Conservation (phyloP, 148 eudicot species). For the Suaeda aralocaspica region DNA sequence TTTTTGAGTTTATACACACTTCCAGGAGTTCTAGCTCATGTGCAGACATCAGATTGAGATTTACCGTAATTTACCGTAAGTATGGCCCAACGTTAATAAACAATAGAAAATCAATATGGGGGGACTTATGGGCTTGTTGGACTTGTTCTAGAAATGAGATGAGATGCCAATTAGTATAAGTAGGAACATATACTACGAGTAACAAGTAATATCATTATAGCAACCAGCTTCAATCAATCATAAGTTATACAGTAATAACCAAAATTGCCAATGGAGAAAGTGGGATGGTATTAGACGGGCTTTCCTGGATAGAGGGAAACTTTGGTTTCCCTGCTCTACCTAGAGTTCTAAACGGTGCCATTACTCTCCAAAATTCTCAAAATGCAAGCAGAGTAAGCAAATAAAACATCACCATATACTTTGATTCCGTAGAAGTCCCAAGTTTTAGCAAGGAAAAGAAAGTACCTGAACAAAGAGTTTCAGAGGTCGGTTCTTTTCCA, state of each 20-base stretch:
- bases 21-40: too few species aligned
- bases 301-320: neutral
- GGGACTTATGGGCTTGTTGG: too few species aligned
- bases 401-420: neutral
- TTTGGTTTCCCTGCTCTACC: neutral
- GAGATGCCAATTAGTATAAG: neutral
- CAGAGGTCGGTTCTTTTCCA: constrained; percentile 40
- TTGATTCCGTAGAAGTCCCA: neutral
- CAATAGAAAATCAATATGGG: neutral
- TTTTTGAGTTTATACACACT: neutral
- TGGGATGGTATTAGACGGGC: neutral
- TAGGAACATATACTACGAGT: neutral
- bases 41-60: too few species aligned
- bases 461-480: constrained; percentile 68
- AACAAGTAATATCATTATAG: too few species aligned
- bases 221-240: neutral
- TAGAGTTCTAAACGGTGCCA: neutral
- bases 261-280: neutral
- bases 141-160: neutral
- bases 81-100: neutral
- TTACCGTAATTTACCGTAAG: too few species aligned
- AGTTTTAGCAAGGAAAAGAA: constrained; percentile 5
- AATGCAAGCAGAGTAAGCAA: neutral
- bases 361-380: neutral
- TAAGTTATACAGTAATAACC: neutral